phyloP scores from a whole-genome alignment of 2,329 filamentous ascomycete genomes.

The Colletotrichum noveboracense region DNA sequence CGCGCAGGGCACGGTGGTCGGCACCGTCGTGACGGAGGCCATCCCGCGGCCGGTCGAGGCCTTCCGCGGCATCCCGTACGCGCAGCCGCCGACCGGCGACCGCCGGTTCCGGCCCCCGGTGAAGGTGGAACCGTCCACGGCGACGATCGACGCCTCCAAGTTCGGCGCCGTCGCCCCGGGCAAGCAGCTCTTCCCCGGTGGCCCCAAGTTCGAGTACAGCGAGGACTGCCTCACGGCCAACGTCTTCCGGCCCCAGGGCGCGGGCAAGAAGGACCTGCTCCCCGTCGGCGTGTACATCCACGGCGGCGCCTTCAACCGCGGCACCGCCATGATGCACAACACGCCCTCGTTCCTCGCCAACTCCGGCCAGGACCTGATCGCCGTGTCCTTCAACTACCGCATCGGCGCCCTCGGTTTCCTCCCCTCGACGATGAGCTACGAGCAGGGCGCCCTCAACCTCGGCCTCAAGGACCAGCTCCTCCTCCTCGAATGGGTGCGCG shows the following conservation, averaged over 20 bases:
- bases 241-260: slow-evolving; percentile 47
- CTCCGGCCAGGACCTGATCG: slow-evolving; percentile 58
- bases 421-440: slow-evolving; percentile 55
- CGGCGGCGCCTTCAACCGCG: slow-evolving; percentile 66
- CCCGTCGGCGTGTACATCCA: slow-evolving; percentile 67
- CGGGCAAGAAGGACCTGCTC: slow-evolving; percentile 23
- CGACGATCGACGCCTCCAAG: slow-evolving; percentile 35
- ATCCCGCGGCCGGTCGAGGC: slow-evolving; percentile 50
- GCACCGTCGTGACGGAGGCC: slow-evolving; percentile 35
- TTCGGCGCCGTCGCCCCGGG: slow-evolving; percentile 45
- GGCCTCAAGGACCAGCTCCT: slow-evolving; percentile 68
- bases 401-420: slow-evolving; percentile 74
- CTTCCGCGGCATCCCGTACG: slow-evolving; percentile 57
- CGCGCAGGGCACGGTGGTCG: slow-evolving; percentile 45
- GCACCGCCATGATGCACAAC: slow-evolving; percentile 59
- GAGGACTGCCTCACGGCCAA: slow-evolving; percentile 62
- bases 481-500: slow-evolving; percentile 65
- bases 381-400: slow-evolving; percentile 67
- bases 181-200: slow-evolving; percentile 27
- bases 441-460: slow-evolving; percentile 64
- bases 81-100: slow-evolving; percentile 33
- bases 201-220: slow-evolving; percentile 32
- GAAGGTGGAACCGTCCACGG: slow-evolving; percentile 30
- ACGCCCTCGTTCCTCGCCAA: slow-evolving; percentile 67
- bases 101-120: slow-evolving; percentile 50